Conservation (phyloP, 2,329 filamentous ascomycete species). For the Ophiostoma sp. region DNA sequence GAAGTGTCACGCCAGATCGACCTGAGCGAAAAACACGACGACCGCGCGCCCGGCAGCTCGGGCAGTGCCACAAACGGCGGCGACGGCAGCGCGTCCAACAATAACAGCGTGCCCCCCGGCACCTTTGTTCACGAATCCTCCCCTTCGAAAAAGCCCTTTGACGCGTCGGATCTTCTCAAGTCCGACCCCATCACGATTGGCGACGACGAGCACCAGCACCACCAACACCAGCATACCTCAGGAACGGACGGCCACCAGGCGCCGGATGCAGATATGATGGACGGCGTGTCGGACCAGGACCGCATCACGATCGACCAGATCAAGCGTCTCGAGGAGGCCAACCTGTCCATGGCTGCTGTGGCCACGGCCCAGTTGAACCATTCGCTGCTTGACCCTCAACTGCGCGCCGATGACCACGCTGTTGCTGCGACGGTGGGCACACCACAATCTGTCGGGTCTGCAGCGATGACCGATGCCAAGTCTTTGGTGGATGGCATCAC, state of each 20-base stretch:
- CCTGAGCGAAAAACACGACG: constrained; percentile 55
- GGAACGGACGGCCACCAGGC: neutral
- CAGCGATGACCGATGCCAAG: neutral
- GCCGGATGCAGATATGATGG: constrained; percentile 12
- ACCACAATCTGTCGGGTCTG: constrained; percentile 23
- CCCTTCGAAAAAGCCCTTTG: constrained; percentile 14
- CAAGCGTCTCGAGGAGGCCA: constrained; percentile 46
- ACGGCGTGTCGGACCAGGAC: constrained; percentile 21
- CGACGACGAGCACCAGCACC: neutral
- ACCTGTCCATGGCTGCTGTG: constrained; percentile 52
- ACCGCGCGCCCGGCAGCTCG: constrained; percentile 42
- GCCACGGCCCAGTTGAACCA: constrained; percentile 52
- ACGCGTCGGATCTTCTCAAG: constrained; percentile 20
- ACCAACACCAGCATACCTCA: neutral
- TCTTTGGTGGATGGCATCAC: constrained; percentile 20
- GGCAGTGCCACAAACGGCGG: constrained; percentile 37
- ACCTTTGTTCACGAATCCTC: constrained; percentile 10
- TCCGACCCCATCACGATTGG: constrained; percentile 14
- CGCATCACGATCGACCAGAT: constrained; percentile 40
- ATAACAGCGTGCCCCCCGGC: constrained; percentile 6
- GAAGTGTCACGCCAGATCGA: constrained; percentile 82
- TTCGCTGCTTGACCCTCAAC: constrained; percentile 48
- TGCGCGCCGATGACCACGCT: constrained; percentile 30
- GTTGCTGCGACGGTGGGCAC: neutral
- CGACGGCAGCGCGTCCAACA: constrained; percentile 24